A percentile compares a stretch with the other conserved stretches of the same genome.
Evolutionary conservation across 495 filamentous ascomycete genomes (phyloP).

Genomic region (Astrothelium subdiscretum): DNA sequence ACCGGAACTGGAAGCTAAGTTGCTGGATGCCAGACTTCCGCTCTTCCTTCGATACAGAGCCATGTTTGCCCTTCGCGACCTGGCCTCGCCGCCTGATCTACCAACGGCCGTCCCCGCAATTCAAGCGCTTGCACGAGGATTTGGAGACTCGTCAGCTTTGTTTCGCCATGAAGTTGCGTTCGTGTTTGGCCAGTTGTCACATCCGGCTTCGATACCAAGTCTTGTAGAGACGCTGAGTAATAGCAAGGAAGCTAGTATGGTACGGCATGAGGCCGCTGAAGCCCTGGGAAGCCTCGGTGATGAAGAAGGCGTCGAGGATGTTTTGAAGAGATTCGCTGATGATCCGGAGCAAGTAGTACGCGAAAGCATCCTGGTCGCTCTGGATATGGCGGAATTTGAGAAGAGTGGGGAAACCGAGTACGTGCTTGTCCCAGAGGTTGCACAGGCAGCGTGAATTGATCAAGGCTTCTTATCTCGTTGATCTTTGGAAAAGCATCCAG

Average conservation of each 20-base stretch:
- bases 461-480: background rate
- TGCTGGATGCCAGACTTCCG: slow-evolving; percentile 66
- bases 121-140: slow-evolving; percentile 71
- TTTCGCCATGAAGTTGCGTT: slow-evolving; percentile 98
- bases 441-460: slow-evolving; percentile 13
- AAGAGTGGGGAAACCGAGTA: slow-evolving; percentile 82
- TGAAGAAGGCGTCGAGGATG: slow-evolving; percentile 82
- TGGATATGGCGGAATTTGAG: slow-evolving; percentile 98
- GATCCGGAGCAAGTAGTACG: slow-evolving; percentile 88
- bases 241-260: slow-evolving; percentile 79
- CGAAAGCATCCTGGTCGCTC: slow-evolving; percentile 85
- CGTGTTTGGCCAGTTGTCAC: slow-evolving; percentile 90
- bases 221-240: slow-evolving; percentile 69
- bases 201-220: slow-evolving; percentile 90
- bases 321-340: slow-evolving; percentile 69
- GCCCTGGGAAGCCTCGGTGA: slow-evolving; percentile 93
- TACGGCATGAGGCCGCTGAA: slow-evolving; percentile 94
- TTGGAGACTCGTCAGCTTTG: slow-evolving; percentile 78
- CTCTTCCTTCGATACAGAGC: slow-evolving; percentile 91
- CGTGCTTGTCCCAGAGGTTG: slow-evolving; percentile 62
- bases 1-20: slow-evolving; percentile 56
- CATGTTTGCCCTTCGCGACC: slow-evolving; percentile 93
- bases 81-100: slow-evolving; percentile 82
- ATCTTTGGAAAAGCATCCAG: background rate
- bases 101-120: slow-evolving; percentile 78